Percentiles rank a stretch among this genome's conserved stretches.
phyloP scores from a whole-genome alignment of 495 filamentous ascomycete genomes.

The Pyrenula aspistea region DNA sequence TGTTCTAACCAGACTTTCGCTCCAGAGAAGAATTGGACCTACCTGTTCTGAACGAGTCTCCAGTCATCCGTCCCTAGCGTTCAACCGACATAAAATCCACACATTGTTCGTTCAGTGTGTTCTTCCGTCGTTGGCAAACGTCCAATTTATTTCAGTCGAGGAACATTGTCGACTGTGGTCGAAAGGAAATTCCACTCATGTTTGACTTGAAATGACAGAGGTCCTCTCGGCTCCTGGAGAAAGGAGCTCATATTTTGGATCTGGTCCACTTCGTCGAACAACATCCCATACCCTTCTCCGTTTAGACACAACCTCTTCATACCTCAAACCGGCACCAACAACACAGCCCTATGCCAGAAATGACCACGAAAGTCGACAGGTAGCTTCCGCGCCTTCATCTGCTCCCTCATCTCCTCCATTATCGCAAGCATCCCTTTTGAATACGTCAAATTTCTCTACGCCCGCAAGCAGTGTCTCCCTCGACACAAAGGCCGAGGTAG shows the following conservation, averaged over 20 bases:
- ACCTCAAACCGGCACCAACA: conserved; percentile 23
- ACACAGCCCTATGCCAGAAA: conserved; percentile 20
- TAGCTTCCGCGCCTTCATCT: conserved; percentile 24
- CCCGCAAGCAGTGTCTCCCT: conserved; percentile 55
- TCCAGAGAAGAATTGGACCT: background rate
- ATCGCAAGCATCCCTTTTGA: conserved; percentile 11
- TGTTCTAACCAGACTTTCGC: background rate
- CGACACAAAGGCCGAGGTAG: conserved; percentile 36
- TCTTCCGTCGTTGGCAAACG: no score
- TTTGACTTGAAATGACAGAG: conserved; percentile 26
- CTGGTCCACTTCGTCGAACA: conserved; percentile 26
- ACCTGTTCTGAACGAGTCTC: background rate
- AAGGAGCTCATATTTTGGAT: conserved; percentile 25
- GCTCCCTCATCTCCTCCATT: conserved; percentile 28
- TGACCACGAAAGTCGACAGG: conserved; percentile 15
- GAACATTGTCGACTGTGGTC: background rate
- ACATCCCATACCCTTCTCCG: conserved; percentile 31
- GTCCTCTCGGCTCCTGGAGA: conserved; percentile 25
- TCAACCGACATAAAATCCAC: background rate
- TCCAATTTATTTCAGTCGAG: background rate
- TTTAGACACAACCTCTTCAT: conserved; percentile 19
- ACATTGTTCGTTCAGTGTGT: no score
- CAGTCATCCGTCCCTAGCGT: background rate
- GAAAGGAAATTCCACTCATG: background rate
- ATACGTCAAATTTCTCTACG: conserved; percentile 36